These are phyloP conservation scores for Lepiota brunneoincarnata DNA, from an alignment of 768 basidiomycete genomes.

Conservation along the genomic window DNA sequence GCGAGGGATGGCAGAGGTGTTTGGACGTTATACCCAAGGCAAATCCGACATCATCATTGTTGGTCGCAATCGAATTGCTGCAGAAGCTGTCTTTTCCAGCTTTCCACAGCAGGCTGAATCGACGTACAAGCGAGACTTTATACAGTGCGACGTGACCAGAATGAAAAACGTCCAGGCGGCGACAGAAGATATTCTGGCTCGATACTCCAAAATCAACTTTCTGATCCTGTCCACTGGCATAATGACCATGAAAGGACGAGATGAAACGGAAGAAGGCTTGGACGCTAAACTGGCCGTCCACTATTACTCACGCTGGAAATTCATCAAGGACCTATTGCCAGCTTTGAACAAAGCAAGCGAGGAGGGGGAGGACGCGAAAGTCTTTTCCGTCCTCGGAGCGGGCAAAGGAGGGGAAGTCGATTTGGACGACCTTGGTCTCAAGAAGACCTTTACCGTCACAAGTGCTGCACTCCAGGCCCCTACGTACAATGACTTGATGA, in stretches of 20 bases:
- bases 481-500: slow-evolving; percentile 54
- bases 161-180: slow-evolving; percentile 41
- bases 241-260: slow-evolving; percentile 33
- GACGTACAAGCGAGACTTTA: slow-evolving; percentile 35
- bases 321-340: slow-evolving; percentile 43
- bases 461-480: slow-evolving; percentile 32
- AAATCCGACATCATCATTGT: slow-evolving; percentile 42
- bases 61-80: slow-evolving; percentile 41
- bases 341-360: slow-evolving; percentile 41
- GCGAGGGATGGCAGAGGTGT: slow-evolving; percentile 34
- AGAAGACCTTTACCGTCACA: slow-evolving; percentile 37
- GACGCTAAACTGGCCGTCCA: slow-evolving; percentile 37
- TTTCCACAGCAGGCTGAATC: slow-evolving; percentile 28
- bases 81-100: slow-evolving; percentile 31
- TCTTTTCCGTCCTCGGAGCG: slow-evolving; percentile 42
- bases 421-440: slow-evolving; percentile 45
- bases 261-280: slow-evolving; percentile 31
- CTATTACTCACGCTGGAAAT: slow-evolving; percentile 53
- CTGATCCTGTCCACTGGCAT: slow-evolving; percentile 44
- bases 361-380: slow-evolving; percentile 48
- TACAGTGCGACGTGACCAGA: slow-evolving; percentile 41
- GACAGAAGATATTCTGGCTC: slow-evolving; percentile 28
- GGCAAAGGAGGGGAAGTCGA: slow-evolving; percentile 35
- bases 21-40: slow-evolving; percentile 39
- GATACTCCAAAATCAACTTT: slow-evolving; percentile 47